phyloP scores from a whole-genome alignment of 2,329 filamentous ascomycete species.

The Neurospora sp. region DNA sequence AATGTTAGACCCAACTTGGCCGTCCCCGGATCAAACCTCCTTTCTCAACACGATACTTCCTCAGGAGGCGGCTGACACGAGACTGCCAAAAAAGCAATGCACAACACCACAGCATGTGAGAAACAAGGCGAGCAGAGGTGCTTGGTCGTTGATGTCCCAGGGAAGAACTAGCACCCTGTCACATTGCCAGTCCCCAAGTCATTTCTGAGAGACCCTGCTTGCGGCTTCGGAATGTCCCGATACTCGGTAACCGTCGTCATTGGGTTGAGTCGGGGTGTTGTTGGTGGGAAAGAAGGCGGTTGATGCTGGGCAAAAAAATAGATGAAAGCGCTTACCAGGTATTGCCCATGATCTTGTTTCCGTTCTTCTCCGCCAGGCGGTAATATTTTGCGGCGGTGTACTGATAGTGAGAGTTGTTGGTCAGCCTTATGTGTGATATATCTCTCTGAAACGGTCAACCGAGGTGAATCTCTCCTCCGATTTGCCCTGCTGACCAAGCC shows the following conservation, averaged over 20 bases:
- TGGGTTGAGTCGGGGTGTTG: conserved; percentile 10
- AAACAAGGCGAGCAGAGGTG: conserved; percentile 11
- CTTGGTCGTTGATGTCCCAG: not conserved
- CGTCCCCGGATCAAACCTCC: not conserved
- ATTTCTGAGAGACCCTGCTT: conserved; percentile 5
- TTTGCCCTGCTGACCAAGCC: conserved; percentile 21
- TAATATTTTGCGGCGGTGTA: conserved; percentile 82
- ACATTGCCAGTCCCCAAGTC: conserved; percentile 1
- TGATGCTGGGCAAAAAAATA: conserved; percentile 14
- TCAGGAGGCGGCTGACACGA: not conserved
- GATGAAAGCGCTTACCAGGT: conserved; percentile 61
- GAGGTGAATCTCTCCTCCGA: conserved; percentile 14
- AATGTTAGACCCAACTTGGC: not conserved
- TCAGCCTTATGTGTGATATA: conserved; percentile 41
- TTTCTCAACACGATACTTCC: not conserved
- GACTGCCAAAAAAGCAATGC: not conserved
- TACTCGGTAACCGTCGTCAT: not conserved
- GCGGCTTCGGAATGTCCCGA: conserved; percentile 2
- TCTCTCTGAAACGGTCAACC: conserved; percentile 2
- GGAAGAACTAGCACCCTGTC: not conserved
- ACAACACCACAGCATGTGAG: not conserved
- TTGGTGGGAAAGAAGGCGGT: conserved; percentile 15
- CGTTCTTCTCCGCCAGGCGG: conserved; percentile 78
- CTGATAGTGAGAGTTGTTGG: conserved; percentile 34
- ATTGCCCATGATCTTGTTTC: conserved; percentile 85